Percentiles rank a stretch among this genome's conserved stretches.
These are phyloP conservation scores for Sordaria brevicollis DNA, from an alignment of 495 filamentous ascomycete genomes.

Conservation along the genomic window DNA sequence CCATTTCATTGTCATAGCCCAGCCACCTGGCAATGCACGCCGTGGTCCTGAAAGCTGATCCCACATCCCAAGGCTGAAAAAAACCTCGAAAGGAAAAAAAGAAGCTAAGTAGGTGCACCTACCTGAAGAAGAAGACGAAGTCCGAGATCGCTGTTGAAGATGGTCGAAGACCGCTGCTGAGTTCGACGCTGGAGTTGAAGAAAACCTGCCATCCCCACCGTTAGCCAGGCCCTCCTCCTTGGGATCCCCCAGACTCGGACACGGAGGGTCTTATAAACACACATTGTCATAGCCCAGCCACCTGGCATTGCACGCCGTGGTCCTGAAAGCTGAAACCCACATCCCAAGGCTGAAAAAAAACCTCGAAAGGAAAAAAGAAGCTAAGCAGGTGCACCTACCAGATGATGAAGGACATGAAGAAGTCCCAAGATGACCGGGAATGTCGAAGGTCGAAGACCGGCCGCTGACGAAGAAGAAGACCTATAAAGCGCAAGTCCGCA, in stretches of 20 bases:
- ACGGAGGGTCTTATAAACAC: background rate
- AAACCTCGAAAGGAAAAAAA: no score
- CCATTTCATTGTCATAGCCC: background rate
- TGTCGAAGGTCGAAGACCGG: no score
- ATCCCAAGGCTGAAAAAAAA: background rate
- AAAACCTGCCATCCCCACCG: background rate
- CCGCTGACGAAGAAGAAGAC: no score
- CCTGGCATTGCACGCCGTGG: background rate
- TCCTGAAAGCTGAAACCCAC: background rate
- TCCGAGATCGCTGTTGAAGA: background rate
- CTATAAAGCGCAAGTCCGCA: no score
- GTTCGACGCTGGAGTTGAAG: no score
- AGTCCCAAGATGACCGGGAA: no score
- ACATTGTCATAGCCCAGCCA: background rate
- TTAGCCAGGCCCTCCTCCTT: background rate
- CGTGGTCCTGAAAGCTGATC: no score
- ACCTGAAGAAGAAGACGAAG: background rate
- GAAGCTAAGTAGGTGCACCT: background rate
- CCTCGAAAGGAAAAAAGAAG: no score
- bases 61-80: no score
- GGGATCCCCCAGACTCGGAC: background rate
- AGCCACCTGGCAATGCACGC: background rate
- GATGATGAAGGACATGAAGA: no score
- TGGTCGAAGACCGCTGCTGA: background rate
- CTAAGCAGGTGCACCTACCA: background rate